A percentile compares a stretch with the other conserved stretches of the same genome.
These are phyloP conservation scores for Trichoderma aggressivum DNA, from an alignment of 2,329 filamentous ascomycete genomes.

Conservation along the genomic window DNA sequence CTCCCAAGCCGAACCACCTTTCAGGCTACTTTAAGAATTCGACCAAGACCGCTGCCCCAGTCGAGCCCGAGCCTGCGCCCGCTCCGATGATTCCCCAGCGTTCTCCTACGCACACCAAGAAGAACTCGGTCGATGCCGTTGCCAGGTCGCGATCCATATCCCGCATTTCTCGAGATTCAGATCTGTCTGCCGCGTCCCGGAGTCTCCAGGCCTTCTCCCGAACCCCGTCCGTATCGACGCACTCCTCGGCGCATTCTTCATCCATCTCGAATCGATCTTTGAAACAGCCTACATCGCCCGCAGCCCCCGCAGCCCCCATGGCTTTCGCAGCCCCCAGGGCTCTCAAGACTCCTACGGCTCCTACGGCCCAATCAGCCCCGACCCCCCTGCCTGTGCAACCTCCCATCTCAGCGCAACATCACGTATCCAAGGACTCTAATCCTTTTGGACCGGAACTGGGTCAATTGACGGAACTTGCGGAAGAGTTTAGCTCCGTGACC, in stretches of 20 bases:
- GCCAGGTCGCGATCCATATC: constrained; percentile 63
- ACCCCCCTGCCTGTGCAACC: constrained; percentile 32
- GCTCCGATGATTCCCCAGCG: constrained; percentile 64
- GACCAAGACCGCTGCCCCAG: constrained; percentile 38
- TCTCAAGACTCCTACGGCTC: neutral
- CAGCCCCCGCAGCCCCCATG: neutral
- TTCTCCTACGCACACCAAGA: constrained; percentile 84
- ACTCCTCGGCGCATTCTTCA: constrained; percentile 44
- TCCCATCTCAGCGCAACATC: constrained; percentile 38
- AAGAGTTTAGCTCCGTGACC: constrained; percentile 72
- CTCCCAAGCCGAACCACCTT: constrained; percentile 62
- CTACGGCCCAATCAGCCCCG: constrained; percentile 26
- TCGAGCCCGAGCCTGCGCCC: constrained; percentile 40
- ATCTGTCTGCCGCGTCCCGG: constrained; percentile 53
- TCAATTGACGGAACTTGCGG: constrained; percentile 87
- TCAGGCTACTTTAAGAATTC: constrained; percentile 63
- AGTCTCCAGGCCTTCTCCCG: constrained; percentile 55
- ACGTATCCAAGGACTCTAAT: constrained; percentile 45
- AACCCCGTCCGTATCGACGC: constrained; percentile 54
- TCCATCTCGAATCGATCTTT: constrained; percentile 36
- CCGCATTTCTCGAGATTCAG: constrained; percentile 54
- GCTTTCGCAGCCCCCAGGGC: neutral
- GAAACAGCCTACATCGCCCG: constrained; percentile 28
- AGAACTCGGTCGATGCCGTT: constrained; percentile 70
- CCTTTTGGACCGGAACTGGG: constrained; percentile 89